Percentiles rank a stretch among this genome's conserved stretches.
Conservation (phyloP, 2,329 filamentous ascomycete species). For the Cordyceps cateniannulata region DNA sequence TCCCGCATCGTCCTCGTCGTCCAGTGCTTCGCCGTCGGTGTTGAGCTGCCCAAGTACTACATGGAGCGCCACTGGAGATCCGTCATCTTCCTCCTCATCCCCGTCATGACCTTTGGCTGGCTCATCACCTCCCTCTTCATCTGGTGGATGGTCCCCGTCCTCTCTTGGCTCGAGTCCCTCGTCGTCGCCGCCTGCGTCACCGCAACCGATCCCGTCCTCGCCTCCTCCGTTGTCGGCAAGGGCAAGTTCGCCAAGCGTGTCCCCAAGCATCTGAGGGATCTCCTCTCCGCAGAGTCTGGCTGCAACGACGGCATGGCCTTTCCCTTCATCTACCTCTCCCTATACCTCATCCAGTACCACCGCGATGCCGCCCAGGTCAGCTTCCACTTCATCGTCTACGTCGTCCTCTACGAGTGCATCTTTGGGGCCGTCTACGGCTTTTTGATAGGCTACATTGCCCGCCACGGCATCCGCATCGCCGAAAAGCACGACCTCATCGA, state of each 20-base stretch:
- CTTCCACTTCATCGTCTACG: constrained; percentile 83
- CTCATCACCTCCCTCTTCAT: constrained; percentile 87
- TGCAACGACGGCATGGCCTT: constrained; percentile 99
- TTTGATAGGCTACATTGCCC: constrained; percentile 77
- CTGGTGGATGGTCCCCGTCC: constrained; percentile 76
- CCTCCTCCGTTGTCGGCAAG: constrained; percentile 96
- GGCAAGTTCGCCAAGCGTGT: constrained; percentile 98
- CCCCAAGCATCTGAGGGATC: constrained; percentile 91
- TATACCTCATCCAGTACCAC: constrained; percentile 83
- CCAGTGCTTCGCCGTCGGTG: constrained; percentile 86
- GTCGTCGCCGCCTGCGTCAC: constrained; percentile 89
- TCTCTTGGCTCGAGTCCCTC: constrained; percentile 87
- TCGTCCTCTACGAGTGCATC: constrained; percentile 90
- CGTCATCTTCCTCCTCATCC: constrained; percentile 78
- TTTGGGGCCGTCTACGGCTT: constrained; percentile 90
- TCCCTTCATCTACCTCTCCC: constrained; percentile 87
- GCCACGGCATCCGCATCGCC: constrained; percentile 82
- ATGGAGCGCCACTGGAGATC: constrained; percentile 98
- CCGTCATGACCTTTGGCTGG: constrained; percentile 98
- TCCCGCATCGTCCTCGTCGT: constrained; percentile 85
- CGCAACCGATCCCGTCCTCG: constrained; percentile 92
- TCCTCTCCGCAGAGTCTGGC: constrained; percentile 92
- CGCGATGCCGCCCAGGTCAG: constrained; percentile 62
- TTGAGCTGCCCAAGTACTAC: constrained; percentile 86
- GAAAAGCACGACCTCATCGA: constrained; percentile 85